A percentile compares a stretch with the other conserved stretches of the same genome.
phyloP scores from a whole-genome alignment of 257 asterid genomes.

The Plantago major region DNA sequence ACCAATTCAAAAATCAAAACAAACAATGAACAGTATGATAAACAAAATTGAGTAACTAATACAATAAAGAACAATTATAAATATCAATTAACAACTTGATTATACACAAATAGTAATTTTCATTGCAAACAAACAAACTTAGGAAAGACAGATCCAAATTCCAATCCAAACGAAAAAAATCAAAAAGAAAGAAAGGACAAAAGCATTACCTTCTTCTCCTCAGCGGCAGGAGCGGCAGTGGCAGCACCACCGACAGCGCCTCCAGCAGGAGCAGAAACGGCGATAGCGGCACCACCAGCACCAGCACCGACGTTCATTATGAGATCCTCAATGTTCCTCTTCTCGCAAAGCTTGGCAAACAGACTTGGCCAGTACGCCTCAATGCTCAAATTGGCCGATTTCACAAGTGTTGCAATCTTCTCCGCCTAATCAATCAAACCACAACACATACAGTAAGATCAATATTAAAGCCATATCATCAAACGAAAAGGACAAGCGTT shows the following conservation, averaged over 20 bases:
- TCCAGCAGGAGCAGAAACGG: slow-evolving; percentile 40
- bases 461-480: background rate
- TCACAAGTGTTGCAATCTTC: slow-evolving; percentile 44
- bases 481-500: background rate
- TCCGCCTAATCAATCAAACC: slow-evolving; percentile 40
- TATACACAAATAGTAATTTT: too few relatives aligned
- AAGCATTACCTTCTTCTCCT: slow-evolving; percentile 39
- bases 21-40: too few relatives aligned
- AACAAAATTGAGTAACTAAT: too few relatives aligned
- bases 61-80: too few relatives aligned
- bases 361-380: slow-evolving; percentile 80
- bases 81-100: too few relatives aligned
- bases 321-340: slow-evolving; percentile 57
- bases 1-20: too few relatives aligned
- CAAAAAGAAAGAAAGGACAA: background rate
- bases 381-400: slow-evolving; percentile 54
- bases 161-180: background rate
- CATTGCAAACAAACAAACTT: too few relatives aligned
- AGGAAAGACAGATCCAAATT: too few relatives aligned
- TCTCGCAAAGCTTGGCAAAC: slow-evolving; percentile 65
- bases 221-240: slow-evolving; percentile 57
- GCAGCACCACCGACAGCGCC: slow-evolving; percentile 44
- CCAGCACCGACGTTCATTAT: slow-evolving; percentile 60
- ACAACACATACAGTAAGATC: background rate
- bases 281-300: slow-evolving; percentile 53